Base-by-base conservation (phyloP, 2,329 filamentous ascomycete species). In the Verticillium dahliae region DNA sequence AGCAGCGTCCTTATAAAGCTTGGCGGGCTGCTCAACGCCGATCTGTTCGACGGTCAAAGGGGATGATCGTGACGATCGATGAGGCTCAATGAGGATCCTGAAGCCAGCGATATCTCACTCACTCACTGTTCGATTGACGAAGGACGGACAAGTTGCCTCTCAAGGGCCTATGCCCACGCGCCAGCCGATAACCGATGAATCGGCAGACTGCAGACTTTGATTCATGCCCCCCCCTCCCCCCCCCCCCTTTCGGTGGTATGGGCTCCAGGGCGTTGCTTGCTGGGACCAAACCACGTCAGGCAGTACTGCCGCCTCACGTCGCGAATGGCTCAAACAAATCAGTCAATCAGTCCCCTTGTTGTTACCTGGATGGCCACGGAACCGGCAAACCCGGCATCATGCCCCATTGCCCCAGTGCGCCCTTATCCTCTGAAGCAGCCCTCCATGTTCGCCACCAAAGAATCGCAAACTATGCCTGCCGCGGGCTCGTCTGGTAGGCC, bases 51-150 rank as follows among this genome's bases (percentile, higher is more conserved):
- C 13, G 58, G 34, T 22, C 45, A 18, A 9, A 18, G 35, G 18
- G 27, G 45, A 59, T 59, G 45, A 59, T 59, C 58, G n/a, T 37
- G 58, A 38, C 41, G 58, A 59, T 59, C 45, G 45, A 52, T 52
- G 45, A 52, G 45, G 45, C 45, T 52, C 45, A 52, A 52, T n/a
- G 18, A n/a, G 45, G 39, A 22, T n/a, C 45, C 22, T 11, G 18
- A 27, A 18, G 9, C 45, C 4, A 27, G 18, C 45, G 22, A 52
- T 52, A 52, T 52, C 45, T 22, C 10, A 52, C 11, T 22, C 18
- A 22, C 18, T 52, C n/a, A 5, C 45, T 10, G 35, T 37, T 13
- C 7, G 18, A 9, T 9, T n/a, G 22, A 10, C n/a, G 10, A 52
- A 27, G 27, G 27, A 31, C 27, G 27, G 27, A 31, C 27, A 31